Percentiles rank a stretch among this genome's conserved stretches.
These are phyloP conservation scores for Poa pratensis DNA, from an alignment of 176 grass and related monocot genomes.

Conservation along the genomic window DNA sequence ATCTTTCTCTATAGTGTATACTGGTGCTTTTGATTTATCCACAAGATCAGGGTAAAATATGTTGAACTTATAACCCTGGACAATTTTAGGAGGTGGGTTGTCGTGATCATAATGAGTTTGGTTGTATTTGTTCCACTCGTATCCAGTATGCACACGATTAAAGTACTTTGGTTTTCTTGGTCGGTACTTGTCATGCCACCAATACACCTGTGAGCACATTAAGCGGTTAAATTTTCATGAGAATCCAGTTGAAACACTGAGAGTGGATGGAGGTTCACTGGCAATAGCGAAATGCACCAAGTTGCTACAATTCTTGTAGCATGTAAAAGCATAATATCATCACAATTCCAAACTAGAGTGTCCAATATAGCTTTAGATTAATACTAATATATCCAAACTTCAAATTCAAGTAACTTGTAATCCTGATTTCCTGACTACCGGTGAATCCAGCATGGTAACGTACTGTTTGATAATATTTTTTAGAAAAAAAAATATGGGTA, in stretches of 20 bases:
- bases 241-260: conserved; percentile 21
- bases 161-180: conserved; percentile 98
- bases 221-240: conserved; percentile 32
- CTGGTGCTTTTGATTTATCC: conserved; percentile 87
- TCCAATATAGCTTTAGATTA: conserved; percentile 18
- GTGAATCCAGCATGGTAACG: background rate
- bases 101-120: conserved; percentile 98
- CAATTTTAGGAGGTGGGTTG: conserved; percentile 92
- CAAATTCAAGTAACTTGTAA: conserved; percentile 25
- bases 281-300: background rate
- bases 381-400: background rate
- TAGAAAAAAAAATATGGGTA: background rate
- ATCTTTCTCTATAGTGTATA: conserved; percentile 91
- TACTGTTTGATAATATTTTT: background rate
- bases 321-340: conserved; percentile 19
- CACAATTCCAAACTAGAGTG: background rate
- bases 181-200: conserved; percentile 98
- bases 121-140: conserved; percentile 99
- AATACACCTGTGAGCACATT: conserved; percentile 73
- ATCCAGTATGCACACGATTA: conserved; percentile 96
- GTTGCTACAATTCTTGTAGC: conserved; percentile 2
- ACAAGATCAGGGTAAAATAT: conserved; percentile 99
- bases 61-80: conserved; percentile 99
- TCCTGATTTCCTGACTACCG: background rate
- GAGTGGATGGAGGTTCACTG: background rate